Percentiles rank a stretch among this genome's conserved stretches.
Evolutionary conservation across 1,284 basidiomycete species (phyloP).

Genomic region (Paramarasmius palmivorus): DNA sequence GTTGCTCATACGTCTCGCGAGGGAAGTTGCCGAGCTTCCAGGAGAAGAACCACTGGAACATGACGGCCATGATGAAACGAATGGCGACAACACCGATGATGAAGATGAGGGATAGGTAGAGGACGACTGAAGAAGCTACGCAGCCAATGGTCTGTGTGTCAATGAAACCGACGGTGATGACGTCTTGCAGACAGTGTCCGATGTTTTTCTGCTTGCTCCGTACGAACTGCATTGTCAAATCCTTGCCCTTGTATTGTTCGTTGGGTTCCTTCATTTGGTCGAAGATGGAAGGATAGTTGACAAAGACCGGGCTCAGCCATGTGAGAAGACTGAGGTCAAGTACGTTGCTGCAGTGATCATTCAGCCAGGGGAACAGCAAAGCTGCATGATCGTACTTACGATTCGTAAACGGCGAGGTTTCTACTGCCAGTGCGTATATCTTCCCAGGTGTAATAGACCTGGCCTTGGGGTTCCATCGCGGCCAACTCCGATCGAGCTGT

Average conservation of each 20-base stretch:
- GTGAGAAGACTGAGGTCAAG: conserved; percentile 85
- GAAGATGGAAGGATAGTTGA: conserved; percentile 82
- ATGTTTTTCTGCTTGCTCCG: conserved; percentile 66
- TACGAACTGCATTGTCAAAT: conserved; percentile 82
- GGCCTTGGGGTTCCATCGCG: conserved; percentile 61
- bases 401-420: conserved; percentile 91
- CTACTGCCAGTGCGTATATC: conserved; percentile 70
- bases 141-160: conserved; percentile 95
- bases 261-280: conserved; percentile 73
- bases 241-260: conserved; percentile 78
- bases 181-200: conserved; percentile 85
- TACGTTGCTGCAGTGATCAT: conserved; percentile 58
- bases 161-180: conserved; percentile 89
- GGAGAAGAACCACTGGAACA: conserved; percentile 97
- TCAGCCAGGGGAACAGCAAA: conserved; percentile 6
- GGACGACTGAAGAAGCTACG: conserved; percentile 91
- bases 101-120: conserved; percentile 95
- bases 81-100: conserved; percentile 96
- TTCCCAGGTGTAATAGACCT: conserved; percentile 94
- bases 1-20: conserved; percentile 90
- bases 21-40: conserved; percentile 94
- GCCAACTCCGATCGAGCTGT: conserved; percentile 54
- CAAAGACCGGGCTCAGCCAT: conserved; percentile 79
- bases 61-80: conserved; percentile 95
- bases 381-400: conserved; percentile 49